Evolutionary conservation across 108 stramenopile genomes (phyloP), one percentile per base, ranked within the genome.

Genomic region (Cylindrotheca closterium): DNA sequence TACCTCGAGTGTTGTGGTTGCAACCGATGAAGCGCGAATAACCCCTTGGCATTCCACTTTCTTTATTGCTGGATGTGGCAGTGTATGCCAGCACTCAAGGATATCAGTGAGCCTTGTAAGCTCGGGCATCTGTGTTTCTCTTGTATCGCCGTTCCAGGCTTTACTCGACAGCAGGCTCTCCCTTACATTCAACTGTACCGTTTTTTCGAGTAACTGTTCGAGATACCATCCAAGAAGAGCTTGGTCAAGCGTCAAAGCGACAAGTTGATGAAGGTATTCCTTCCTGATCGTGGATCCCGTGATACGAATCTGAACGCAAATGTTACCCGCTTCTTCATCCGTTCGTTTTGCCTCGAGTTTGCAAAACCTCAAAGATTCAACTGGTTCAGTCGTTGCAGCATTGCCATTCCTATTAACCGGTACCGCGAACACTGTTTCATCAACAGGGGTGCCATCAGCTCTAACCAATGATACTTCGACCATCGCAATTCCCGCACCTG

Each of bases 21-120:
- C 79, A 45, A 89, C 76, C 27, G 67, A 42, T 28, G 81, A 80
- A 0, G 88, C 65, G 31, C 78, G 33, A 21, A 86, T 58, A 25
- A 79, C 65, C 8, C 61, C 78, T 4, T 61, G 18, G 29, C 50
- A 45, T 25, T 73, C 74, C 19, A 70, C 42, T 34, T 47, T 74
- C 25, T 49, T 45, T 4, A 87, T 65, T 8, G 80, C 84, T 26
- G 91, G 86, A 72, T 89, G 88, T 27, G 91, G 91, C 10, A 89
- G 55, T 28, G 73, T 45, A 46, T 53, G 51, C 1, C 77, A 75
- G 10, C 60, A 54, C 18, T 65, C 54, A 22, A 89, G 67, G 51
- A 87, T 74, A 54, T 57, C 59, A 23, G 53, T 58, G 4, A 89
- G 52, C 30, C 68, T 58, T 12, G 75, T 64, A 30, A 92, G 67